Base-by-base conservation (phyloP, 495 filamentous ascomycete species). In the Talaromyces proteolyticus region DNA sequence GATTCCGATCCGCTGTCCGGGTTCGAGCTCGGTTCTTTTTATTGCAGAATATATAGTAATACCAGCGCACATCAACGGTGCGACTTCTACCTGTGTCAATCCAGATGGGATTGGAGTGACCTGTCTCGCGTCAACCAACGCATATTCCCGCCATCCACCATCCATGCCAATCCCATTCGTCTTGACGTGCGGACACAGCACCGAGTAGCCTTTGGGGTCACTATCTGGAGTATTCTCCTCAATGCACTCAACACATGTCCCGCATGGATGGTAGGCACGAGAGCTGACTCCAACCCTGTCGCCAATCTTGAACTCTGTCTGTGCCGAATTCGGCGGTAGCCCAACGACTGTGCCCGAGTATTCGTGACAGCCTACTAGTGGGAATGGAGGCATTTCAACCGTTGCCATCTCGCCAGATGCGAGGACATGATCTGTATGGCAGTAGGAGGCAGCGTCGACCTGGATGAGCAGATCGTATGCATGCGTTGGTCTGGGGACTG, bases 351-450 rank as follows among this genome's bases (percentile, higher is more conserved):
- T 56, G 21, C 77, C 79, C 14, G 47, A 21, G 14, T 39, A 49
- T 63, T 85, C 80, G 57, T 85, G 81, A 0, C 75, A 81, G 6
- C 67, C 78, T 19, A 65, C 79, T 49, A 62, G 64, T 0, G 78
- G 77, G 12, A 80, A 65, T 12, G 50, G 34, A 3, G 47, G 47
- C 16, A 39, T 17, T 23, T 49, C 47, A n/a, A 49, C 45, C 18
- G 67, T 64, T 22, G 54, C 52, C 58, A 72, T 54, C 42, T 64
- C 40, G 50, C 80, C 79, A 0, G 65, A 55, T 17, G 48, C 50
- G 11, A 78, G 74, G 68, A 80, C 77, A 53, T 56, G 49, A 59
- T 82, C 80, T 11, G 80, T 80, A 61, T 83, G 80, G 66, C 80
- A 83, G 56, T 79, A 67, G 7, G 75, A 78, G 39, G 74, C 78